Base-by-base conservation (phyloP, 1,284 basidiomycete species). In the Pseudozyma pruni region DNA sequence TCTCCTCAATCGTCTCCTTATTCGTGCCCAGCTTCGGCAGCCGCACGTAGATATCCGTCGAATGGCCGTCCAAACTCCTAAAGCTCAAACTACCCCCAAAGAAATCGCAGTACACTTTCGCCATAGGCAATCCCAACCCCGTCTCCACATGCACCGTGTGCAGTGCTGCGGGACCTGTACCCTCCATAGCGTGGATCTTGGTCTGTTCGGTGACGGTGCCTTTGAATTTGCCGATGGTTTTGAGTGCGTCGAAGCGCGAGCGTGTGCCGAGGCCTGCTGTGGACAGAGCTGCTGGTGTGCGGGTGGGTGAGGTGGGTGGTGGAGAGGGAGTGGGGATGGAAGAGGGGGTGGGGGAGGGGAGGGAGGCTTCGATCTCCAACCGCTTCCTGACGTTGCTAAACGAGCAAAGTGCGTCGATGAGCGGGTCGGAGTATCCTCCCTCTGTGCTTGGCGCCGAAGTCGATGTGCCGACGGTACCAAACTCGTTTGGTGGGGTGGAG, bases 21-120 rank as follows among this genome's bases (percentile, higher is more conserved):
- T 91, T 92, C 16, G 90, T 92, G 34, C 91, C 91, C 76, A 93
- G 85, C 83, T 90, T 92, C 3, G 91, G 92, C 44, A 93, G 84
- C 20, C 90, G 86, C 43, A 93, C 57, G 34, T 61, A 64, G 37
- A 69, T 57, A 42, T 60, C 63, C 20, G 58, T 62, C 11, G 50
- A 53, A 42, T 62, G 68, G 0, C 91, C 91, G 77, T 93, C 90
- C 75, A 93, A 76, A 20, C 90, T 90, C 14, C 92, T 87, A n/a
- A 93, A 83, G 63, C 91, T 89, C 42, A 93, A 80, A 4, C 89
- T 90, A 2, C 91, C 91, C 25, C 92, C 92, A 39, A 79, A 76
- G 22, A 77, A 79, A 22, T 79, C 76, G 38, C 76, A 76, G 42
- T 79, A 79, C 7, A 79, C 73, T 27, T 72, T 74, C 11, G 75